phyloP scores from a whole-genome alignment of 176 grass and related monocot species.

The Urochloa ruziziensis region DNA sequence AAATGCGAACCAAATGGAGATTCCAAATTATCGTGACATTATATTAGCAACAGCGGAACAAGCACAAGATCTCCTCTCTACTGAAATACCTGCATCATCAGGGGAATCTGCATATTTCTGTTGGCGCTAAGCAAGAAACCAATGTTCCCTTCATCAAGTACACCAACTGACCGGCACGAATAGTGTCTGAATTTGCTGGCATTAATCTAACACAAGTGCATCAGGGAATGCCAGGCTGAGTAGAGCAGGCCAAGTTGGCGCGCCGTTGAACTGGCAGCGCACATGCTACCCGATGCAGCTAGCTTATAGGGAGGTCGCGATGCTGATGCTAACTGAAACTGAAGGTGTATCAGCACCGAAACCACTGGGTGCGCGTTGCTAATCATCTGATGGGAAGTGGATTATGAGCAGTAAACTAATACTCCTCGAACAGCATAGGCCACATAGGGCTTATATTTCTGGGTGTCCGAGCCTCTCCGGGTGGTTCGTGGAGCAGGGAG shows the following conservation, averaged over 20 bases:
- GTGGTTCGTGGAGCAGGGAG: conserved; percentile 19
- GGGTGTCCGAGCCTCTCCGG: background rate
- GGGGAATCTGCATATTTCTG: conserved; percentile 19
- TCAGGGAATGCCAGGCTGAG: conserved; percentile 14
- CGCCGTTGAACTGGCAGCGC: conserved; percentile 25
- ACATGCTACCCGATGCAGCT: conserved; percentile 9
- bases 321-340: background rate
- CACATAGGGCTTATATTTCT: background rate
- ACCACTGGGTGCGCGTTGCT: background rate
- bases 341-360: background rate
- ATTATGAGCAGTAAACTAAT: background rate
- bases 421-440: background rate
- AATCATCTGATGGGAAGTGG: background rate
- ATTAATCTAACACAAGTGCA: conserved; percentile 11
- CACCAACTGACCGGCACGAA: conserved; percentile 4
- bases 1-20: background rate
- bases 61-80: background rate
- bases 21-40: background rate
- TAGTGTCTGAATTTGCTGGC: conserved; percentile 7
- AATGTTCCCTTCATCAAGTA: background rate
- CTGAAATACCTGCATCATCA: background rate
- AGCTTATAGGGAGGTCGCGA: background rate
- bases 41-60: too few species aligned
- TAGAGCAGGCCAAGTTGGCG: conserved; percentile 7
- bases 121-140: conserved; percentile 16